Percentiles rank a stretch among this genome's conserved stretches.
Conservation (phyloP, 2,329 filamentous ascomycete genomes). For the Parascedosporium putredinis region DNA sequence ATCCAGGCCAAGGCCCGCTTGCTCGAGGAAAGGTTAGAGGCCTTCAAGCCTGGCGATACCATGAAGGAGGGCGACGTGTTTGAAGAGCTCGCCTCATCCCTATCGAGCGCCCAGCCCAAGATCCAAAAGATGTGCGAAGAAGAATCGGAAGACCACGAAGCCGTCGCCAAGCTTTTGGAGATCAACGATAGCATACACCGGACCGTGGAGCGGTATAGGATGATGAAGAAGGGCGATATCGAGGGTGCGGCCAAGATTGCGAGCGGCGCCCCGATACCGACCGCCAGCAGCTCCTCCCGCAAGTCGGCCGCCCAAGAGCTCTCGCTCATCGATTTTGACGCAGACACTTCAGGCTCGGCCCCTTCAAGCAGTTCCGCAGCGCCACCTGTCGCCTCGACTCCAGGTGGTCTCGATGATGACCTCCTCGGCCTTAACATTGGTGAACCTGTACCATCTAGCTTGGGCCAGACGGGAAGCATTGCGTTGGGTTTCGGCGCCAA, state of each 20-base stretch:
- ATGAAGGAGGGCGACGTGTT: constrained; percentile 60
- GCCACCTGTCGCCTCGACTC: constrained; percentile 29
- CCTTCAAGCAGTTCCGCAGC: constrained; percentile 12
- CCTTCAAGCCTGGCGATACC: constrained; percentile 69
- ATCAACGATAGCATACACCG: constrained; percentile 99
- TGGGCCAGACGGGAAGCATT: constrained; percentile 70
- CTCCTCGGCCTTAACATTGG: constrained; percentile 78
- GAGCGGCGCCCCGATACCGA: constrained; percentile 52
- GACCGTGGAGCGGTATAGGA: constrained; percentile 88
- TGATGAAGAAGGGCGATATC: constrained; percentile 90
- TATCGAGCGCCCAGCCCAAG: constrained; percentile 92
- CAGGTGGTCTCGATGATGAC: constrained; percentile 74
- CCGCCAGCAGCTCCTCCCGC: constrained; percentile 23
- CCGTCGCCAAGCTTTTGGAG: constrained; percentile 86
- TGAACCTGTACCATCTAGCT: constrained; percentile 42
- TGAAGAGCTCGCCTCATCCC: constrained; percentile 76
- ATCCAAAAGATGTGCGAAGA: constrained; percentile 99
- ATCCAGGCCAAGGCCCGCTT: constrained; percentile 92
- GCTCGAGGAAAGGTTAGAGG: constrained; percentile 84
- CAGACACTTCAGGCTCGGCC: constrained; percentile 38
- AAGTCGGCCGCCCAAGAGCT: constrained; percentile 59
- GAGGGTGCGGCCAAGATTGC: constrained; percentile 76
- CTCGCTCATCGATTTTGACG: constrained; percentile 88
- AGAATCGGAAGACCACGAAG: constrained; percentile 92
- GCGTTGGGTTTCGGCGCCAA: constrained; percentile 69